Evolutionary conservation across 148 eudicot species (phyloP), one percentile per base, ranked within the genome.

Genomic region (Rhododendron henanense): DNA sequence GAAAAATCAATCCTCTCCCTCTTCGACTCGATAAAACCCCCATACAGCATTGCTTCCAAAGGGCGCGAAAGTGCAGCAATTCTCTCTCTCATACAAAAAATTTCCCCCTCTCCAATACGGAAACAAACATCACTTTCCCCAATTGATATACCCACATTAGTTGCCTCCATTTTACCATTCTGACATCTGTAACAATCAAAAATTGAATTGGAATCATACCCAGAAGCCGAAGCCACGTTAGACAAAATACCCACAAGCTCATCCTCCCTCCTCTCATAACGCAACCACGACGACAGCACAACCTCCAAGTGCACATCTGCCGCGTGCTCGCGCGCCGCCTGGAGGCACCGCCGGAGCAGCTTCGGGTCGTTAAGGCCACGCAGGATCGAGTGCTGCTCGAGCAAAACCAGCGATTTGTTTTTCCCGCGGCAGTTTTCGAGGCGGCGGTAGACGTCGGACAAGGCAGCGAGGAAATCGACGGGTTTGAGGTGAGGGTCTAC

Each of bases 21-120:
- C 85, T 83, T 88, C 1, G 96, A 93, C 74, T 96, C 98, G 10
- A 88, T 81, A 85, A 96, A 96, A 18, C 51, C 71, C 39, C 98
- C 98, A 85, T 90, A 93, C 84, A 96, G 83, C 94, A 96, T 90
- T 79, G 93, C 81, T 23, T 88, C 91, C 67, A 96, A 93, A 8
- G 98, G 96, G 83, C 90, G 90, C 33, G 99, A 96, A 41, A 96
- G 91, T 1, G 89, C 86, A 47, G 91, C 95, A 25, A 96, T 92
- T 63, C 88, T 90, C 41, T 73, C 81, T 63, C 98, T 91, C 87
- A 74, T 84, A 84, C 97, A 95, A 51, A 88, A 85, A 76, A 96
- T 90, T 89, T 93, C 95, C 83, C 87, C 97, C 84, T 90, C 90
- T 4, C 91, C 97, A 71, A 91, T 87, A 37, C 87, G 86, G 84